phyloP scores from a whole-genome alignment of 1,284 basidiomycete genomes.

The Naganishia albida region DNA sequence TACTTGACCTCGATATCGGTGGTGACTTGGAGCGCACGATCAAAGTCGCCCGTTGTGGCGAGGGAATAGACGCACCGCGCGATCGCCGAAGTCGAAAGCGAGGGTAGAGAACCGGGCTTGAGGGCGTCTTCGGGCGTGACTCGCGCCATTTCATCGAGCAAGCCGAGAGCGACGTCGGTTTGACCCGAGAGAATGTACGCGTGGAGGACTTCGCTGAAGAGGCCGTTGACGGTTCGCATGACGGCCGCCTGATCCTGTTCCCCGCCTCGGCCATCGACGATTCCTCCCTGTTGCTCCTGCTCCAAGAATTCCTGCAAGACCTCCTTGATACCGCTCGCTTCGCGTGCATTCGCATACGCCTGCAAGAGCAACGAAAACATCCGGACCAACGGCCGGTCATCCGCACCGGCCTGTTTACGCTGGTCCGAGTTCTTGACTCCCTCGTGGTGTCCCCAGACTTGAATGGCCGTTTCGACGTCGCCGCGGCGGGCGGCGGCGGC shows the following conservation, averaged over 20 bases:
- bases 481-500: constrained; percentile 64
- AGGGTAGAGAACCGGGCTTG: constrained; percentile 61
- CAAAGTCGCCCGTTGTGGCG: constrained; percentile 62
- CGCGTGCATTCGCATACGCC: constrained; percentile 62
- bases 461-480: constrained; percentile 59
- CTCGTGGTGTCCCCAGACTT: constrained; percentile 70
- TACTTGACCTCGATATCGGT: constrained; percentile 2
- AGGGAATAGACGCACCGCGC: constrained; percentile 69
- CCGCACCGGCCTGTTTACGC: constrained; percentile 42
- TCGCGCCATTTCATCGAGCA: constrained; percentile 74
- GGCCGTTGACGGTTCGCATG: constrained; percentile 3
- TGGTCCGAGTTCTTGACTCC: constrained; percentile 11
- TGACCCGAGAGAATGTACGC: constrained; percentile 70
- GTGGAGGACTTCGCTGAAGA: constrained; percentile 75
- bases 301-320: constrained; percentile 68
- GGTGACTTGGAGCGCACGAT: constrained; percentile 59
- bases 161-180: constrained; percentile 64
- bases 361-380: constrained; percentile 66
- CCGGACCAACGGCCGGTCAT: constrained; percentile 47
- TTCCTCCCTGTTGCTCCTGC: constrained; percentile 44
- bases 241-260: constrained; percentile 24
- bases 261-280: constrained; percentile 19
- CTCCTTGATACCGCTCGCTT: constrained; percentile 64
- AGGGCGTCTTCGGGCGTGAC: constrained; percentile 52
- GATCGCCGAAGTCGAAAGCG: constrained; percentile 61